Evolutionary conservation across 352 stramenopile genomes (phyloP).

Genomic region (Plasmopara halstedii): DNA sequence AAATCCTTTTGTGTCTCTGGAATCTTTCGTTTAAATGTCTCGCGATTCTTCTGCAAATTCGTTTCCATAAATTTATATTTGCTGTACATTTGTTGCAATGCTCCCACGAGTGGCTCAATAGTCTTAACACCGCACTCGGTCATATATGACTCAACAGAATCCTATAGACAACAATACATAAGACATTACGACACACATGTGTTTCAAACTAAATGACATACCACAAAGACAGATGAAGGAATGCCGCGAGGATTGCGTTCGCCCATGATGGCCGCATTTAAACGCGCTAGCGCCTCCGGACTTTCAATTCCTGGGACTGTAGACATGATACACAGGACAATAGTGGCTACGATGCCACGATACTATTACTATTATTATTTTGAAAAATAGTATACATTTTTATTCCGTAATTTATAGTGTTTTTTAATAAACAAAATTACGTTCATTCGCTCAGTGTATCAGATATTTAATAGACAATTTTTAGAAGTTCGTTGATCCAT

Average conservation of each 20-base stretch:
- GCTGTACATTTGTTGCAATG: constrained; percentile 83
- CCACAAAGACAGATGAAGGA: constrained; percentile 69
- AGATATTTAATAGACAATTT: too few relatives aligned
- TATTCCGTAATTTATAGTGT: too few relatives aligned
- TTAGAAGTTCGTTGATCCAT: too few relatives aligned
- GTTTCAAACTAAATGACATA: constrained; percentile 13
- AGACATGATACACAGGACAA: constrained; percentile 31
- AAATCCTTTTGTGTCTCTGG: constrained; percentile 88
- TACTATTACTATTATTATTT: too few relatives aligned
- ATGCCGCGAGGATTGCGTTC: constrained; percentile 77
- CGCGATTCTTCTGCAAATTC: constrained; percentile 76
- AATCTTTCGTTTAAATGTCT: constrained; percentile 86
- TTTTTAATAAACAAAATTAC: too few relatives aligned
- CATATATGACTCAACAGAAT: constrained; percentile 71
- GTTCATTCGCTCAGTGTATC: too few relatives aligned
- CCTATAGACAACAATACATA: constrained; percentile 6
- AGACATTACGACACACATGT: not conserved
- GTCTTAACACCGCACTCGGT: constrained; percentile 34
- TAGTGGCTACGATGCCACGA: too few relatives aligned
- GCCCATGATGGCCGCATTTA: constrained; percentile 67
- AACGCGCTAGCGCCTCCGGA: constrained; percentile 58
- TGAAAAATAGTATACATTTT: too few relatives aligned
- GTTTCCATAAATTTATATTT: constrained; percentile 90
- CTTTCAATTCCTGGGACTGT: constrained; percentile 43
- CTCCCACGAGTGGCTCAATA: constrained; percentile 72